Conservation (phyloP, 169 alveolate species). For the Plasmodium ovale region DNA sequence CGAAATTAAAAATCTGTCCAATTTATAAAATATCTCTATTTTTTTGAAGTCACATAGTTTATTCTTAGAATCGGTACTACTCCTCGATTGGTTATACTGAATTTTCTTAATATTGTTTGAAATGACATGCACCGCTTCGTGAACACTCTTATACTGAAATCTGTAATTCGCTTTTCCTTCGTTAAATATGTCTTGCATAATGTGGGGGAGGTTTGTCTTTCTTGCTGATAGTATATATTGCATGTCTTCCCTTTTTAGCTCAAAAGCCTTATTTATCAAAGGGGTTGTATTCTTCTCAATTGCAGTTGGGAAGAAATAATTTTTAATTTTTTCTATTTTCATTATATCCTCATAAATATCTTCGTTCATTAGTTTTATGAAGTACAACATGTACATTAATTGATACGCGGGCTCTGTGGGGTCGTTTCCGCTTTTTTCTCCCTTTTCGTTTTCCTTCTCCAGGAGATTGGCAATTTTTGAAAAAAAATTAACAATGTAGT, state of each 20-base stretch:
- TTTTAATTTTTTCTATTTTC: constrained; percentile 4
- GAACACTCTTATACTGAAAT: constrained; percentile 35
- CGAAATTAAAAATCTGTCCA: constrained; percentile 19
- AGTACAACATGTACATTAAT: constrained; percentile 14
- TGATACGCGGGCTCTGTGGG: background rate
- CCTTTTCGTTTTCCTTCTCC: background rate
- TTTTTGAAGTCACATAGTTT: background rate
- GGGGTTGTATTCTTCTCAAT: background rate
- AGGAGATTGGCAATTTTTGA: background rate
- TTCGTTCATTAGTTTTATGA: constrained; percentile 27
- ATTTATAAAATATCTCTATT: constrained; percentile 41
- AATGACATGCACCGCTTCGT: background rate
- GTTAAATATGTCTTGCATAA: background rate
- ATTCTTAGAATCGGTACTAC: background rate
- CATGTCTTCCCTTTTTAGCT: constrained; percentile 36
- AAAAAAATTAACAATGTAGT: constrained; percentile 18
- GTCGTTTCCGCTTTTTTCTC: background rate
- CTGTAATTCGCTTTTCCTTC: constrained; percentile 17
- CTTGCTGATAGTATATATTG: constrained; percentile 2
- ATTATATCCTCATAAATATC: constrained; percentile 17
- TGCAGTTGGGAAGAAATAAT: background rate
- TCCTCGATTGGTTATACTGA: background rate
- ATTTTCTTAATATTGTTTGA: background rate
- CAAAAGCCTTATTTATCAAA: background rate
- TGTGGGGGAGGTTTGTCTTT: background rate